Conservation (phyloP, 179 eudicot genomes). For the Silene vulgaris region DNA sequence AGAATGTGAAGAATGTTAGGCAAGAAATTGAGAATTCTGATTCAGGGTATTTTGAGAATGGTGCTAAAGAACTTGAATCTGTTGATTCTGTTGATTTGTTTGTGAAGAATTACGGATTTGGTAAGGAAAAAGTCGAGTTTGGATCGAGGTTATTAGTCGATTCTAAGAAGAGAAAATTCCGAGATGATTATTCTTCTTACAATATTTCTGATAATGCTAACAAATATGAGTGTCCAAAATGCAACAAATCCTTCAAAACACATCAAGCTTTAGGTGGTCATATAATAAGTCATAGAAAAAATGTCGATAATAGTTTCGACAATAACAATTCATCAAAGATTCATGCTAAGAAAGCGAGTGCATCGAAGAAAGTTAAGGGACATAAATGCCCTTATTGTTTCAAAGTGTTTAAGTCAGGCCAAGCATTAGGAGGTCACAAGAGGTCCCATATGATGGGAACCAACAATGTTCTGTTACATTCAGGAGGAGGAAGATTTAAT, state of each 20-base stretch:
- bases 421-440: conserved; percentile 97
- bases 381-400: conserved; percentile 84
- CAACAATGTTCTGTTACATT: neutral
- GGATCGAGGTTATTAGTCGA: neutral
- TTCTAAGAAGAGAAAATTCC: conserved; percentile 22
- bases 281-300: conserved; percentile 67
- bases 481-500: neutral
- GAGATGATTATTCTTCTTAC: conserved; percentile 18
- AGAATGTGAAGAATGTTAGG: too few relatives aligned
- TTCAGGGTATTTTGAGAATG: conserved; percentile 46
- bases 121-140: conserved; percentile 26
- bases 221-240: conserved; percentile 53
- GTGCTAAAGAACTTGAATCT: conserved; percentile 49
- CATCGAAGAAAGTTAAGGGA: conserved; percentile 39
- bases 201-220: neutral
- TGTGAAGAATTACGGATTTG: conserved; percentile 25
- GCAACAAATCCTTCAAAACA: conserved; percentile 53
- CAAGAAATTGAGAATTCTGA: conserved; percentile 35
- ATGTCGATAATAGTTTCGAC: conserved; percentile 31
- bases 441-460: conserved; percentile 66
- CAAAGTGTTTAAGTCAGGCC: conserved; percentile 79
- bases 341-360: conserved; percentile 25
- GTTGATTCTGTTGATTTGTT: conserved; percentile 61
- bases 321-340: neutral
- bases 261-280: conserved; percentile 90